phyloP scores from a whole-genome alignment of 371 early-diverging fungal genomes.

The Syncephalastrum monosporum region DNA sequence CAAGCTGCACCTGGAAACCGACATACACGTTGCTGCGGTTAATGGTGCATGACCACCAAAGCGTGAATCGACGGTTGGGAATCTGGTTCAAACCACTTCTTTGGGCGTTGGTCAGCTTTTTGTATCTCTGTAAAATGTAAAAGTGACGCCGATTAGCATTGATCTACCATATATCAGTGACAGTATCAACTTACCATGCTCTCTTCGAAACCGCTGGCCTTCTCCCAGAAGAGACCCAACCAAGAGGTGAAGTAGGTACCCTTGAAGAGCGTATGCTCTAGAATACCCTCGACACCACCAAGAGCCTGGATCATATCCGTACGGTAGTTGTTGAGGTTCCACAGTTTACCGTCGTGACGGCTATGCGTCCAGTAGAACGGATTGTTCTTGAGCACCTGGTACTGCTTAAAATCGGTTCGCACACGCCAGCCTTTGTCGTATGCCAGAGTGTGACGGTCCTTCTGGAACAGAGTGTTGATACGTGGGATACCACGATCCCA shows the following conservation, averaged over 20 bases:
- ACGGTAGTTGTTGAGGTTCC: slow-evolving; percentile 96
- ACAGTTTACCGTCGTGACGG: slow-evolving; percentile 97
- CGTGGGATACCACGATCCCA: slow-evolving; percentile 99
- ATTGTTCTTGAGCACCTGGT: slow-evolving; percentile 92
- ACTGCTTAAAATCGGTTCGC: slow-evolving; percentile 96
- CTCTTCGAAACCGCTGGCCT: slow-evolving; percentile 44
- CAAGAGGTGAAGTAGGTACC: slow-evolving; percentile 97
- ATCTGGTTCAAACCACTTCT: slow-evolving; percentile 97
- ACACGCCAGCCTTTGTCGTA: slow-evolving; percentile 99
- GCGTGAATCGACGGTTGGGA: slow-evolving; percentile 99
- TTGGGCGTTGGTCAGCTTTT: slow-evolving; percentile 99
- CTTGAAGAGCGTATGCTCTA: slow-evolving; percentile 98
- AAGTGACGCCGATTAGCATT: background rate
- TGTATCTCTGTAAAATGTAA: slow-evolving; percentile 53
- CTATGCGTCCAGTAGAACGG: slow-evolving; percentile 96
- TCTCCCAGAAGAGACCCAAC: slow-evolving; percentile 99
- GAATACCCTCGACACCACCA: slow-evolving; percentile 98
- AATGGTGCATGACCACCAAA: slow-evolving; percentile 99
- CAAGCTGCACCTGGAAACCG: slow-evolving; percentile 99
- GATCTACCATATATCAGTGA: background rate
- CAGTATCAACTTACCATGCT: slow-evolving; percentile 11
- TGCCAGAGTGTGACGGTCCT: slow-evolving; percentile 96
- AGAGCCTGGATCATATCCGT: slow-evolving; percentile 98
- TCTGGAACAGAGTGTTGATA: slow-evolving; percentile 95
- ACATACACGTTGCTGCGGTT: slow-evolving; percentile 97